These are phyloP conservation scores for Aquilaria sinensis DNA, from an alignment of 345 rosid genomes.

Conservation along the genomic window DNA sequence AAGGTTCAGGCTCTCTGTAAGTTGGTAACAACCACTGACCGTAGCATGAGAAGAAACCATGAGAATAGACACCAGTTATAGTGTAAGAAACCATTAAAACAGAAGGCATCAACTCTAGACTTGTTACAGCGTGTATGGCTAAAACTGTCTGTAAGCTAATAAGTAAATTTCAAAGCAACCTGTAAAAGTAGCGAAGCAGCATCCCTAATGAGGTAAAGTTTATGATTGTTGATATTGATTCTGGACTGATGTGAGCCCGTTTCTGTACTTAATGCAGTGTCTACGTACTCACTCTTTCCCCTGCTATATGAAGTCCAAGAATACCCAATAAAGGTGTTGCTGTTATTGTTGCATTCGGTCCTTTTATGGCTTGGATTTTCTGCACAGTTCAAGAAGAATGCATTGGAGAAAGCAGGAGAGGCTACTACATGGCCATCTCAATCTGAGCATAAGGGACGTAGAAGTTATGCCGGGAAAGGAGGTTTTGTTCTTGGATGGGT, in stretches of 20 bases:
- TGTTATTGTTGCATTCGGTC: slow-evolving; percentile 53
- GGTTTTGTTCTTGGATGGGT: slow-evolving; percentile 42
- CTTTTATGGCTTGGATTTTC: slow-evolving; percentile 51
- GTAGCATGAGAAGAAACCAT: too few relatives aligned
- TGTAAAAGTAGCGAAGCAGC: too few relatives aligned
- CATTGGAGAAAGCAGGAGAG: slow-evolving; percentile 2
- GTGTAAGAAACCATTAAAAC: too few relatives aligned
- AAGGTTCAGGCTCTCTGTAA: too few relatives aligned
- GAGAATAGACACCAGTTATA: too few relatives aligned
- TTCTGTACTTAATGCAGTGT: slow-evolving; percentile 43
- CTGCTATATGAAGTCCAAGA: slow-evolving; percentile 76
- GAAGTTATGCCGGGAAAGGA: slow-evolving; percentile 18
- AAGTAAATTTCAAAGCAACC: too few relatives aligned
- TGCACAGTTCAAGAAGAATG: slow-evolving; percentile 21
- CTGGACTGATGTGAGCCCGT: slow-evolving; percentile 6
- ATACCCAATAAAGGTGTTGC: slow-evolving; percentile 70
- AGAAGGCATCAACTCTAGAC: too few relatives aligned
- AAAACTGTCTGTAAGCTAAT: too few relatives aligned
- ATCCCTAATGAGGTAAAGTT: too few relatives aligned
- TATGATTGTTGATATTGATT: not conserved
- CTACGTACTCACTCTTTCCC: slow-evolving; percentile 80
- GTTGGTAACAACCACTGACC: too few relatives aligned
- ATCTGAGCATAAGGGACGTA: not conserved
- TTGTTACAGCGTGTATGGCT: too few relatives aligned
- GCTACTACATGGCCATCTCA: slow-evolving; percentile 18